Conservation (phyloP, 2,329 filamentous ascomycete species). For the Diaporthe vexans region DNA sequence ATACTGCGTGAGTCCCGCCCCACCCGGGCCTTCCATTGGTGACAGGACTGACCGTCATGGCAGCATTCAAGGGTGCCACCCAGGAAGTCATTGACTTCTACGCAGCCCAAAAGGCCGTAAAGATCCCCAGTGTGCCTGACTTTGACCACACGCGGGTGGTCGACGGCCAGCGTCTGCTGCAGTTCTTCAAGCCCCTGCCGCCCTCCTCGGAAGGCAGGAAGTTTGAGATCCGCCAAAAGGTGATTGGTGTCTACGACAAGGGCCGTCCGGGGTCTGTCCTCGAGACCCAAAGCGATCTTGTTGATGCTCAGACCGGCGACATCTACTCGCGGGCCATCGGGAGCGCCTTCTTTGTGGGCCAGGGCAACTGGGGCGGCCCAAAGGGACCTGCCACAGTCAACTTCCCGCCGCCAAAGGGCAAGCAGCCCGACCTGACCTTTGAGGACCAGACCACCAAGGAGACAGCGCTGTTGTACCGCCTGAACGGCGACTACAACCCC, state of each 20-base stretch:
- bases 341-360: constrained; percentile 84
- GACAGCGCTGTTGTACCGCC: constrained; percentile 82
- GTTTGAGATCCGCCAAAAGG: constrained; percentile 83
- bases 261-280: constrained; percentile 86
- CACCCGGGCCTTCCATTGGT: neutral
- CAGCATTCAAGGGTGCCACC: constrained; percentile 81
- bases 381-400: constrained; percentile 86
- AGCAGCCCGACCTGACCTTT: constrained; percentile 78
- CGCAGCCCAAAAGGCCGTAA: constrained; percentile 72
- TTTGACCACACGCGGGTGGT: constrained; percentile 82
- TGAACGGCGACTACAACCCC: constrained; percentile 96
- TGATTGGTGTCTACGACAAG: constrained; percentile 91
- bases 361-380: constrained; percentile 87
- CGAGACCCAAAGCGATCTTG: constrained; percentile 82
- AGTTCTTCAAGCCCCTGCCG: constrained; percentile 83
- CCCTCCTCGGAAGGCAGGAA: constrained; percentile 76
- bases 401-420: constrained; percentile 79
- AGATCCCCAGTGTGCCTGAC: constrained; percentile 82
- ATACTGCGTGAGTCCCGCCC: constrained; percentile 73
- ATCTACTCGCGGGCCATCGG: constrained; percentile 79
- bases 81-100: constrained; percentile 90
- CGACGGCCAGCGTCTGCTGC: constrained; percentile 86
- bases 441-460: constrained; percentile 79
- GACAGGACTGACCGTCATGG: constrained; percentile 8
- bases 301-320: constrained; percentile 77